A percentile compares a stretch with the other conserved stretches of the same genome.
phyloP scores from a whole-genome alignment of 257 asterid species.

The Gentiana dahurica region DNA sequence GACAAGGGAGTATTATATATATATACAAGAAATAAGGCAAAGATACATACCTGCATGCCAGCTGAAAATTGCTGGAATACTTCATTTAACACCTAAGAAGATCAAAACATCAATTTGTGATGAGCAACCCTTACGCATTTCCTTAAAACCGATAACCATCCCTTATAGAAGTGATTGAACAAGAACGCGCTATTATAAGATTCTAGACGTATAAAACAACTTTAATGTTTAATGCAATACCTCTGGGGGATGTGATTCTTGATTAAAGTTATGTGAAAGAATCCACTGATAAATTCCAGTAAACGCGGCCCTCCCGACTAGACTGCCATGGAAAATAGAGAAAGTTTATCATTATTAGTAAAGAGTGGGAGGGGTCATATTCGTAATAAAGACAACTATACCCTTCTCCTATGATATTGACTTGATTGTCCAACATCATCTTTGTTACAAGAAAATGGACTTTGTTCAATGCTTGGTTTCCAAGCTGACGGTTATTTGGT shows the following conservation, averaged over 20 bases:
- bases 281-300: slow-evolving; percentile 80
- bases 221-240: slow-evolving; percentile 22
- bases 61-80: slow-evolving; percentile 59
- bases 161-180: no score
- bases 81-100: slow-evolving; percentile 58
- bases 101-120: slow-evolving; percentile 2
- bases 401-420: slow-evolving; percentile 86
- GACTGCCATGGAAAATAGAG: slow-evolving; percentile 31
- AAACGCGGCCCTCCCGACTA: slow-evolving; percentile 79
- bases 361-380: not conserved
- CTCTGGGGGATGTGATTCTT: slow-evolving; percentile 67
- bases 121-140: not conserved
- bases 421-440: slow-evolving; percentile 80
- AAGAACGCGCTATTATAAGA: no score
- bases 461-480: slow-evolving; percentile 26
- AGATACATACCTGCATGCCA: slow-evolving; percentile 70
- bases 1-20: not conserved
- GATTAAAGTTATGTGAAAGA: slow-evolving; percentile 29
- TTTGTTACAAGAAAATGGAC: slow-evolving; percentile 62
- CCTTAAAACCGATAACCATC: not conserved
- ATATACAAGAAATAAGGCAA: not conserved
- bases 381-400: slow-evolving; percentile 14
- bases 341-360: not conserved
- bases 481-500: slow-evolving; percentile 20
- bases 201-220: no score